Percentiles rank a stretch among this genome's conserved stretches.
These are phyloP conservation scores for Aspergillus japonicus DNA, from an alignment of 2,329 filamentous ascomycete genomes.

Conservation along the genomic window DNA sequence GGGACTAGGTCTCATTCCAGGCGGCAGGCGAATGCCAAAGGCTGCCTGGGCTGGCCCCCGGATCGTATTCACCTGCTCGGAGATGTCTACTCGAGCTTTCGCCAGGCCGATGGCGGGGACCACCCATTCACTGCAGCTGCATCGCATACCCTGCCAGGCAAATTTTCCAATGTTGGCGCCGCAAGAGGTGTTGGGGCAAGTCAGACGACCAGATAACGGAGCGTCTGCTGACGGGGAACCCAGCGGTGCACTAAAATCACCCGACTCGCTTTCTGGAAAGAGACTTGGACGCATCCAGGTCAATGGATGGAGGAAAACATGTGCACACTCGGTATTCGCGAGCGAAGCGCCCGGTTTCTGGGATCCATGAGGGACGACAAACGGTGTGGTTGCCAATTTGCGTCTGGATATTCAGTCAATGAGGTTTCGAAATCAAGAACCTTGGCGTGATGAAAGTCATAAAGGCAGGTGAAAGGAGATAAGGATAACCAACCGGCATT, in stretches of 20 bases:
- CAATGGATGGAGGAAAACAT: slow-evolving; percentile 87
- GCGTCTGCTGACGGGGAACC: slow-evolving; percentile 59
- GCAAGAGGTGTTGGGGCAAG: slow-evolving; percentile 77
- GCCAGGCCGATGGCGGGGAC: slow-evolving; percentile 86
- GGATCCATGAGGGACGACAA: slow-evolving; percentile 64
- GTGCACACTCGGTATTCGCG: slow-evolving; percentile 60
- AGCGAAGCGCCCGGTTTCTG: slow-evolving; percentile 21
- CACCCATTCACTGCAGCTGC: slow-evolving; percentile 87
- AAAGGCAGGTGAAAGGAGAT: background rate
- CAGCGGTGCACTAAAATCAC: slow-evolving; percentile 16
- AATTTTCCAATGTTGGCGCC: slow-evolving; percentile 84
- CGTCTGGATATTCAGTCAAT: slow-evolving; percentile 43
- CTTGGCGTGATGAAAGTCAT: background rate
- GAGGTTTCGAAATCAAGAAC: background rate
- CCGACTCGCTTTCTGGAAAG: slow-evolving; percentile 31
- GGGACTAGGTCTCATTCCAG: slow-evolving; percentile 32
- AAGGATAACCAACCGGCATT: slow-evolving; percentile 67
- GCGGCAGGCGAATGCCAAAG: slow-evolving; percentile 41
- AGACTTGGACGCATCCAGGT: slow-evolving; percentile 91
- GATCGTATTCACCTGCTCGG: slow-evolving; percentile 30
- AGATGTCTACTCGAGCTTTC: slow-evolving; percentile 77
- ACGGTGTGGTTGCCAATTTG: slow-evolving; percentile 63
- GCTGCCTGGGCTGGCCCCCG: slow-evolving; percentile 24
- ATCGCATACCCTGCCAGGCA: slow-evolving; percentile 92
- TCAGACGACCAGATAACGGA: slow-evolving; percentile 76